These are phyloP conservation scores for Pseudogymnoascus sp. DNA, from an alignment of 2,329 filamentous ascomycete genomes.

Conservation along the genomic window DNA sequence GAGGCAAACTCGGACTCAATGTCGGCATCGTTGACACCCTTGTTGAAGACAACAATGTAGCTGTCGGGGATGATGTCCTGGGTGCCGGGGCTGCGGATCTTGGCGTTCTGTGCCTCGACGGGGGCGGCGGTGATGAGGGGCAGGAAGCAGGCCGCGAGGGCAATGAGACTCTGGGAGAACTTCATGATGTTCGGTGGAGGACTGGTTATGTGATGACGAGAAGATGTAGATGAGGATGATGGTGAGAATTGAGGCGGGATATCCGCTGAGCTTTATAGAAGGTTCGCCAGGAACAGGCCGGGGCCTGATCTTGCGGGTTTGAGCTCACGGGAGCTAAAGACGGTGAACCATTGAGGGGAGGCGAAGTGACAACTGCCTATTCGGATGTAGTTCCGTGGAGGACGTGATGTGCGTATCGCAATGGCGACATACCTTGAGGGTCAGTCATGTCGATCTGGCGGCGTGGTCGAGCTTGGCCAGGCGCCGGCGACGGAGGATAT, in stretches of 20 bases:
- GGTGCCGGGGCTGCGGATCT: slow-evolving; percentile 38
- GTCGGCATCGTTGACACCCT: slow-evolving; percentile 38
- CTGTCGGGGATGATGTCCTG: slow-evolving; percentile 43
- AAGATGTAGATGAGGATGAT: neutral
- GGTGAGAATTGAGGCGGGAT: neutral
- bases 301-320: neutral
- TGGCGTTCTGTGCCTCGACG: slow-evolving; percentile 16
- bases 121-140: slow-evolving; percentile 22
- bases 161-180: slow-evolving; percentile 10
- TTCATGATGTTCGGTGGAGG: neutral
- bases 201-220: neutral
- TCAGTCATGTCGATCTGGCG: neutral
- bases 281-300: neutral
- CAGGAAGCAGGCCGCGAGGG: slow-evolving; percentile 22
- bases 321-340: neutral
- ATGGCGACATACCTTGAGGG: neutral
- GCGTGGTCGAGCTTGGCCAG: neutral
- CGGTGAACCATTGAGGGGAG: neutral
- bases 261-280: neutral
- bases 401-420: neutral
- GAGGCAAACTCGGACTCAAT: slow-evolving; percentile 42
- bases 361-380: slow-evolving; percentile 2
- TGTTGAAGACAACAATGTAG: slow-evolving; percentile 60
- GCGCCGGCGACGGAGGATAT: neutral
- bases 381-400: neutral